phyloP scores from a whole-genome alignment of 2,329 filamentous ascomycete genomes.

The Cordyceps cateniannulata region DNA sequence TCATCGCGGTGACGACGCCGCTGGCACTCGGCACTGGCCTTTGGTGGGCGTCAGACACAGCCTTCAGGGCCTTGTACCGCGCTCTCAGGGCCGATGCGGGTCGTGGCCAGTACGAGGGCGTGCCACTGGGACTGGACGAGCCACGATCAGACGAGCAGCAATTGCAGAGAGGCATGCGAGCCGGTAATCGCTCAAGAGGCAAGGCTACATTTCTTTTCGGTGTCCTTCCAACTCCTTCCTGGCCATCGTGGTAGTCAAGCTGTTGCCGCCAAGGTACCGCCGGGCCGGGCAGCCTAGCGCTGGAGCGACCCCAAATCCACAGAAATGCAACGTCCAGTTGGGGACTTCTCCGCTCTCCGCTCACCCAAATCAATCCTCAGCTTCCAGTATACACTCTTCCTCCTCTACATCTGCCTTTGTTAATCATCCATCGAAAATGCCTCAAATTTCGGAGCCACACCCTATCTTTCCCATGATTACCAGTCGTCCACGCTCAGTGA shows the following conservation, averaged over 20 bases:
- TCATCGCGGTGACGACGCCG: background rate
- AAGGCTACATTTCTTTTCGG: background rate
- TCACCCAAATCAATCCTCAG: too few relatives aligned
- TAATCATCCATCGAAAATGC: too few relatives aligned
- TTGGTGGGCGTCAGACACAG: conserved; percentile 6
- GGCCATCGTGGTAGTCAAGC: background rate
- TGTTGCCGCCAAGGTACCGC: background rate
- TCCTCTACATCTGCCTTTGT: too few relatives aligned
- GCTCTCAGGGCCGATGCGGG: background rate
- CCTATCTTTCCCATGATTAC: too few relatives aligned
- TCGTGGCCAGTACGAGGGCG: background rate
- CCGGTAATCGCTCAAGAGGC: background rate
- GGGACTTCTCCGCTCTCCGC: background rate
- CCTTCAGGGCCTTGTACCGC: conserved; percentile 5
- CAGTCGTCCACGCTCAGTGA: background rate
- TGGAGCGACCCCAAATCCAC: background rate
- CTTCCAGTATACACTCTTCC: too few relatives aligned
- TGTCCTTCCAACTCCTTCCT: background rate
- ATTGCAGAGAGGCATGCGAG: background rate
- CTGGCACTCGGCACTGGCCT: background rate
- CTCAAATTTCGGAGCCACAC: too few relatives aligned
- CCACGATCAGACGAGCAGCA: background rate
- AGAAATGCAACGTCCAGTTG: background rate
- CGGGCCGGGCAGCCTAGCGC: too few relatives aligned
- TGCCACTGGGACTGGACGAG: conserved; percentile 3